Evolutionary conservation across 1,284 basidiomycete genomes (phyloP).

Genomic region (Boletus smithii): DNA sequence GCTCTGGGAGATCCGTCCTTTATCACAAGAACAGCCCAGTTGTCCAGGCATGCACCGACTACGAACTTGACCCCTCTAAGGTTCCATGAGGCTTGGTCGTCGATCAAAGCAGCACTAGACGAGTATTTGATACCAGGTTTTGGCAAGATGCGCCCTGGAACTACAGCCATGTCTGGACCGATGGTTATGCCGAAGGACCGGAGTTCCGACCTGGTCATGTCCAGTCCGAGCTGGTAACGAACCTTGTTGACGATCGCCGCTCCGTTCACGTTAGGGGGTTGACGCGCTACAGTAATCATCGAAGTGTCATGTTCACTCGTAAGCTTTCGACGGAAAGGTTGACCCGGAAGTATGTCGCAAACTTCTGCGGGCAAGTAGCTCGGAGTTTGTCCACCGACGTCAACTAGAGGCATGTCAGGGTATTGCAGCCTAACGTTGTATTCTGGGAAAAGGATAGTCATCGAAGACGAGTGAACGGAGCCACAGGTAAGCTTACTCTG

Average conservation of each 20-base stretch:
- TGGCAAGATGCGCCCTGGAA: constrained; percentile 65
- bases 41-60: constrained; percentile 47
- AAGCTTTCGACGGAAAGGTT: constrained; percentile 64
- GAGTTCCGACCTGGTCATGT: constrained; percentile 39
- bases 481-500: constrained; percentile 46
- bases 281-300: constrained; percentile 66
- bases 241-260: constrained; percentile 40
- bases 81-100: constrained; percentile 66
- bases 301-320: constrained; percentile 61
- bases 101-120: constrained; percentile 43
- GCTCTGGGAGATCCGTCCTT: constrained; percentile 46
- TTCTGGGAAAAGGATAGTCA: constrained; percentile 40
- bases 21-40: constrained; percentile 65
- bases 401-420: constrained; percentile 58
- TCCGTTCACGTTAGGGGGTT: constrained; percentile 65
- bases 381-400: constrained; percentile 23
- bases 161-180: constrained; percentile 63
- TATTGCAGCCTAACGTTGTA: constrained; percentile 51
- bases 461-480: neutral
- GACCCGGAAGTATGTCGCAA: constrained; percentile 66
- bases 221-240: constrained; percentile 54
- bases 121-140: constrained; percentile 56
- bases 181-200: constrained; percentile 58
- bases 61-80: constrained; percentile 59
- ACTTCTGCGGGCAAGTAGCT: constrained; percentile 58